Evolutionary conservation across 805 yeast genomes (phyloP), one percentile per base, ranked within the genome.

Genomic region (Ogataea paradorogensis): DNA sequence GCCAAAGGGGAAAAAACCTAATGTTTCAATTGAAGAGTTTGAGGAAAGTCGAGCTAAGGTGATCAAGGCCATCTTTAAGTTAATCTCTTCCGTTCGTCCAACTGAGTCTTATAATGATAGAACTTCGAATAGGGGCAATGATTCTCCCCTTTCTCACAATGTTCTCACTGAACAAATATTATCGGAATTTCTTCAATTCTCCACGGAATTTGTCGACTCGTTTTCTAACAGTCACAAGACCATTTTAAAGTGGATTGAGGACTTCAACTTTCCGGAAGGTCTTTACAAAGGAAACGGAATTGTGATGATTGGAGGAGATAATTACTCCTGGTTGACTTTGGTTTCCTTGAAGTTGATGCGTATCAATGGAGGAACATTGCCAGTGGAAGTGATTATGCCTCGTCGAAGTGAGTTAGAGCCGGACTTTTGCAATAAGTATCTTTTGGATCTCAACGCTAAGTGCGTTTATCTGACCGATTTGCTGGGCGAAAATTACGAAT

Each of bases 221-320:
- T 66, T 80, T 67, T 64, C 55, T 14, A 47, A 49, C 13, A 67
- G 77, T 13, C 85, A 80, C 55, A 38, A 56, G 4, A 54, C 57
- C 30, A 71, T 73, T 9, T 59, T 74, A 21, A 55, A 56, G 2
- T 58, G 58, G 27, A 57, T 80, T 56, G 77, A 78, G 5, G 55
- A 41, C 15, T 21, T 51, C 10, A 30, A 38, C 11, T 47, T 50
- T 25, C 55, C 58, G 4, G 29, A 67, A 43, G 59, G 65, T 5
- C 47, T 75, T 9, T 76, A 73, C 52, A 54, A 58, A 4, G 74
- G 79, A 1, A 63, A 71, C 47, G 84, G 84, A 13, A 72, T 77
- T 8, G 83, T 78, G 2, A 76, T 69, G 52, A 81, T 78, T 30
- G 84, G 82, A 8, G 84, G 84, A 27, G 83, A 81, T 7, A 69